These are phyloP conservation scores for Rhynchospora tenuis DNA, from an alignment of 176 grass and related monocot genomes.

Conservation along the genomic window DNA sequence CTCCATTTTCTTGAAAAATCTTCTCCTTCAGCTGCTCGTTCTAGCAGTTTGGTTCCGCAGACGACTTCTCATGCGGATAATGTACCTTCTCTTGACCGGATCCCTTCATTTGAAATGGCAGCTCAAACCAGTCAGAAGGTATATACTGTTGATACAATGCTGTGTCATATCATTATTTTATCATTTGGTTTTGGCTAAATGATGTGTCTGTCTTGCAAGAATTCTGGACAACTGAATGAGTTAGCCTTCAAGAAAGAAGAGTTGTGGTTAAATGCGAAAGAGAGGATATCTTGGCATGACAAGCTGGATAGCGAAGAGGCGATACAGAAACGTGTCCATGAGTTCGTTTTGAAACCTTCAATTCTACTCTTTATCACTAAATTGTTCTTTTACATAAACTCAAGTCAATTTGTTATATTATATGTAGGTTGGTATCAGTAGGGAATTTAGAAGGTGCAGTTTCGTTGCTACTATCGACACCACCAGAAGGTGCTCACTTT, in stretches of 20 bases:
- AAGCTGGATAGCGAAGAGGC: conserved; percentile 92
- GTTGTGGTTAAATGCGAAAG: conserved; percentile 83
- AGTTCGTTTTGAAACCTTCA: conserved; percentile 51
- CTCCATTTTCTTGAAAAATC: conserved; percentile 70
- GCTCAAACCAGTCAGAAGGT: conserved; percentile 35
- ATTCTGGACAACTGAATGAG: conserved; percentile 57
- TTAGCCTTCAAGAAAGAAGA: conserved; percentile 92
- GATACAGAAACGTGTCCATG: conserved; percentile 96
- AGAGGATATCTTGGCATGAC: conserved; percentile 94
- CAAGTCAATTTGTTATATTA: background rate
- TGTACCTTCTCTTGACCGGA: conserved; percentile 43
- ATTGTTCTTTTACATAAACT: conserved; percentile 11
- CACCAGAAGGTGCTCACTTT: conserved; percentile 94
- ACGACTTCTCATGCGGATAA: conserved; percentile 42
- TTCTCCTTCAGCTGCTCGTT: conserved; percentile 45
- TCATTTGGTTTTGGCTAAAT: background rate
- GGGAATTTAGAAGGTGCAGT: conserved; percentile 89
- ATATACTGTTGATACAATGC: conserved; percentile 39
- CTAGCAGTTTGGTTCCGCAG: conserved; percentile 39
- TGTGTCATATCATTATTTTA: conserved; percentile 9
- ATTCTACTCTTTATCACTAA: background rate
- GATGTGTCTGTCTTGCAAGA: conserved; percentile 33
- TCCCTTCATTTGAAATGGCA: conserved; percentile 59
- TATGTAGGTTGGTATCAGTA: conserved; percentile 77
- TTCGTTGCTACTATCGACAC: conserved; percentile 84